These are phyloP conservation scores for Albatrellus sp. DNA, from an alignment of 1,284 basidiomycete genomes.

Conservation along the genomic window DNA sequence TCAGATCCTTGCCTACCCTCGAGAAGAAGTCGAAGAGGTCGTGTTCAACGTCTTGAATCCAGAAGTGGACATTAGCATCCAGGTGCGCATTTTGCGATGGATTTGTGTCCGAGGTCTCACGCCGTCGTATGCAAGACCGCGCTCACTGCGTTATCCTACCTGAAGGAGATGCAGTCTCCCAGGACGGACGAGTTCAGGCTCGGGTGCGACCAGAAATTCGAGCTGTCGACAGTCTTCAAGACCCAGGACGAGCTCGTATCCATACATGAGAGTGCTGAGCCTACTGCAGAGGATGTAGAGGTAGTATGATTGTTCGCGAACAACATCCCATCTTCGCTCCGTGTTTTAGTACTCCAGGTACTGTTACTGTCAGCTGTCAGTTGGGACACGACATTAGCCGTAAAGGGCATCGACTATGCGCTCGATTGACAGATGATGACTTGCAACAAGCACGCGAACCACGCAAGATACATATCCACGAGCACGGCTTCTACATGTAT, in stretches of 20 bases:
- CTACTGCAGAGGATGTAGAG: no score
- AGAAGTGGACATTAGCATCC: constrained; percentile 32
- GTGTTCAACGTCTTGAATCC: constrained; percentile 39
- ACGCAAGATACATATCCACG: no score
- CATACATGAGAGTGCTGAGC: constrained; percentile 9
- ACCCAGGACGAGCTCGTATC: constrained; percentile 29
- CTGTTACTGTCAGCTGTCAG: no score
- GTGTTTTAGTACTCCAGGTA: not conserved
- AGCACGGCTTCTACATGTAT: no score
- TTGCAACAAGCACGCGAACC: no score
- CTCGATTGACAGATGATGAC: no score
- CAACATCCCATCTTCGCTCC: no score
- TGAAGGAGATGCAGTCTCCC: constrained; percentile 35
- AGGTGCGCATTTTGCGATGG: constrained; percentile 26
- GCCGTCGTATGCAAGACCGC: constrained; percentile 28
- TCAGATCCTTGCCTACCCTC: constrained; percentile 30
- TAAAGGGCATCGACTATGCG: no score
- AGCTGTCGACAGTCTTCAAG: constrained; percentile 55
- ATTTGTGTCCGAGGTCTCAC: not conserved
- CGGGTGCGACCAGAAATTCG: constrained; percentile 39
- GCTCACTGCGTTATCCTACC: constrained; percentile 30
- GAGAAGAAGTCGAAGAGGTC: constrained; percentile 46
- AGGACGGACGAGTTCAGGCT: constrained; percentile 46
- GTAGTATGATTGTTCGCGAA: no score
- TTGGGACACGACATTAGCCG: no score